Percentiles rank a stretch among this genome's conserved stretches.
These are phyloP conservation scores for Gossypium bickii DNA, from an alignment of 345 rosid species.

Conservation along the genomic window DNA sequence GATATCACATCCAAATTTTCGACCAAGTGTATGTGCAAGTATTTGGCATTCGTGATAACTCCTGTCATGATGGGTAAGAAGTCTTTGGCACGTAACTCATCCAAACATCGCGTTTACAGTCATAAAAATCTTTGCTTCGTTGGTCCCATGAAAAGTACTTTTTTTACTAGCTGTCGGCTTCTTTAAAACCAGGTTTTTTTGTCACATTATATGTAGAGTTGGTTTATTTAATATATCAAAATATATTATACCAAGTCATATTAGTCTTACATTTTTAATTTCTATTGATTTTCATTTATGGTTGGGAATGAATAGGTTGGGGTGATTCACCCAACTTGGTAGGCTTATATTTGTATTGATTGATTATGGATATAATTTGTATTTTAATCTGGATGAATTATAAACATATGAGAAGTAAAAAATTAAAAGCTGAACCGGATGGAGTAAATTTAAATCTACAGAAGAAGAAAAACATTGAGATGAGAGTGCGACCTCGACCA, in stretches of 20 bases:
- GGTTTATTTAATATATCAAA: no score
- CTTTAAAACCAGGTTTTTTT: background rate
- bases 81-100: background rate
- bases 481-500: no score
- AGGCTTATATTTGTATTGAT: no score
- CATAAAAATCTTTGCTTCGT: background rate
- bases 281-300: background rate
- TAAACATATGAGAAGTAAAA: no score
- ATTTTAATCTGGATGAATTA: no score
- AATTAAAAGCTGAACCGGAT: no score
- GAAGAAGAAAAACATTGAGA: no score
- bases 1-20: background rate
- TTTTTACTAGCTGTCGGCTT: background rate
- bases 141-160: background rate
- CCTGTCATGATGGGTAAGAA: background rate
- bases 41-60: background rate
- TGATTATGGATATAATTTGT: no score
- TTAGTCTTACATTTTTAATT: no score
- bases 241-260: no score
- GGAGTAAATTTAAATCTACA: no score
- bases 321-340: no score
- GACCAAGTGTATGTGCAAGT: background rate
- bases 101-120: background rate
- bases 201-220: background rate
- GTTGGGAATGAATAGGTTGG: background rate